These are phyloP conservation scores for Aschersonia sp. DNA, from an alignment of 2,329 filamentous ascomycete genomes.

Conservation along the genomic window DNA sequence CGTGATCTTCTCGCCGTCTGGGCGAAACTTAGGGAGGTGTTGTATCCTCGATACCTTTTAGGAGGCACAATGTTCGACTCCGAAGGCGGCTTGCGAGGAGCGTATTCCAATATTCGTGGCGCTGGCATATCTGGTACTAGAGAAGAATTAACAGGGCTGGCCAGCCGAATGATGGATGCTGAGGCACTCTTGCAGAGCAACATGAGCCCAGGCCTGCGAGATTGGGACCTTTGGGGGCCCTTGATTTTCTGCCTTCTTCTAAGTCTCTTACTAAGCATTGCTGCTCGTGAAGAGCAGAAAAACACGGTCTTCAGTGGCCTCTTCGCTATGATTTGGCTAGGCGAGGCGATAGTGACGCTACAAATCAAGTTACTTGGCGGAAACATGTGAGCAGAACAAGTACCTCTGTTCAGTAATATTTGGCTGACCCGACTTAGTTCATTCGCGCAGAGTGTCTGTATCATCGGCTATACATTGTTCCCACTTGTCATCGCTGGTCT, in stretches of 20 bases:
- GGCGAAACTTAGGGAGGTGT: constrained; percentile 95
- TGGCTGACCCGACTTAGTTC: constrained; percentile 42
- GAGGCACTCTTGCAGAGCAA: constrained; percentile 47
- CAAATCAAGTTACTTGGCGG: constrained; percentile 95
- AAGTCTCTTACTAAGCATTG: constrained; percentile 74
- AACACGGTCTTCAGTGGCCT: constrained; percentile 89
- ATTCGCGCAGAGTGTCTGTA: constrained; percentile 93
- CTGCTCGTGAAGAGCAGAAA: constrained; percentile 65
- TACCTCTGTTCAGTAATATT: not conserved
- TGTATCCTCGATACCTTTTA: constrained; percentile 90
- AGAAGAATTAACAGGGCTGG: constrained; percentile 46
- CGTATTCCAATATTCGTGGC: constrained; percentile 45
- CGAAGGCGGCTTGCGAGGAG: constrained; percentile 39
- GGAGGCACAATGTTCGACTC: constrained; percentile 49
- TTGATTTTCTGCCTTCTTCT: constrained; percentile 85
- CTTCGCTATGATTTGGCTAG: constrained; percentile 93
- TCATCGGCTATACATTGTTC: constrained; percentile 97
- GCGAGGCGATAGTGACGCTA: constrained; percentile 89
- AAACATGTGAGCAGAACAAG: constrained; percentile 65
- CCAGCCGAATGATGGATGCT: constrained; percentile 48
- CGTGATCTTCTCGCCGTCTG: constrained; percentile 86
- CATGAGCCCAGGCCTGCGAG: constrained; percentile 80
- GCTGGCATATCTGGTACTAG: constrained; percentile 44
- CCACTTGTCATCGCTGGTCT: constrained; percentile 86
- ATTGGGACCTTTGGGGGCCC: constrained; percentile 98